Percentiles rank a stretch among this genome's conserved stretches.
Conservation (phyloP, 2,329 filamentous ascomycete species). For the Sclerotinia nivalis region DNA sequence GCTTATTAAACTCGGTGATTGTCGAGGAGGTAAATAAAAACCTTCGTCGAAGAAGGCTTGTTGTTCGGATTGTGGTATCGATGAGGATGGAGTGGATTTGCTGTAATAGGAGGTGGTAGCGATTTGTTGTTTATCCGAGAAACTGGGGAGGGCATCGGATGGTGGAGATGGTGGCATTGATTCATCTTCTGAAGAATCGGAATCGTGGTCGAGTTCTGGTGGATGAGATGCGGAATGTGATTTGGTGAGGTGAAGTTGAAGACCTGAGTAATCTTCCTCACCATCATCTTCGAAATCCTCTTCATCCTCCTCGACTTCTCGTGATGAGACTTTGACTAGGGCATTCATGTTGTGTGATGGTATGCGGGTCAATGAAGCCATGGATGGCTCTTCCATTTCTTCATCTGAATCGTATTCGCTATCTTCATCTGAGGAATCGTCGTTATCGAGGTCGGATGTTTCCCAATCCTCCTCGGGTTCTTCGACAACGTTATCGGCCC, state of each 20-base stretch:
- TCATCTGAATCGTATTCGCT: conserved; percentile 56
- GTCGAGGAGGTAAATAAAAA: conserved; percentile 49
- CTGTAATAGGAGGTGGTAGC: conserved; percentile 45
- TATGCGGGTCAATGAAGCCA: conserved; percentile 50
- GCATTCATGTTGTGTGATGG: conserved; percentile 44
- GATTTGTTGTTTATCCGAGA: conserved; percentile 58
- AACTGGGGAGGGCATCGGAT: conserved; percentile 54
- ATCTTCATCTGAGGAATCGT: conserved; percentile 55
- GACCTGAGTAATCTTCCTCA: conserved; percentile 62
- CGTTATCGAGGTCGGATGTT: conserved; percentile 59
- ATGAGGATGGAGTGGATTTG: conserved; percentile 38
- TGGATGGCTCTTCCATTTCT: conserved; percentile 58
- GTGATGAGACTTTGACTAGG: conserved; percentile 10
- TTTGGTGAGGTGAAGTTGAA: conserved; percentile 67
- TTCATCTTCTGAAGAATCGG: conserved; percentile 70
- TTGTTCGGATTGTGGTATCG: conserved; percentile 42
- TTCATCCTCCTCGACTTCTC: conserved; percentile 40
- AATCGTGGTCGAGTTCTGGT: conserved; percentile 70
- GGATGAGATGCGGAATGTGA: conserved; percentile 63
- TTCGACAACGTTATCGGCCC: conserved; percentile 77
- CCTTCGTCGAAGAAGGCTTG: conserved; percentile 49
- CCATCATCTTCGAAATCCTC: conserved; percentile 55
- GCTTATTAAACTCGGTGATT: conserved; percentile 44
- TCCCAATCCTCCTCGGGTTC: conserved; percentile 71
- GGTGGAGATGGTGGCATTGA: conserved; percentile 60